phyloP scores from a whole-genome alignment of 441 rosid species.

The Mallotus japonicus region DNA sequence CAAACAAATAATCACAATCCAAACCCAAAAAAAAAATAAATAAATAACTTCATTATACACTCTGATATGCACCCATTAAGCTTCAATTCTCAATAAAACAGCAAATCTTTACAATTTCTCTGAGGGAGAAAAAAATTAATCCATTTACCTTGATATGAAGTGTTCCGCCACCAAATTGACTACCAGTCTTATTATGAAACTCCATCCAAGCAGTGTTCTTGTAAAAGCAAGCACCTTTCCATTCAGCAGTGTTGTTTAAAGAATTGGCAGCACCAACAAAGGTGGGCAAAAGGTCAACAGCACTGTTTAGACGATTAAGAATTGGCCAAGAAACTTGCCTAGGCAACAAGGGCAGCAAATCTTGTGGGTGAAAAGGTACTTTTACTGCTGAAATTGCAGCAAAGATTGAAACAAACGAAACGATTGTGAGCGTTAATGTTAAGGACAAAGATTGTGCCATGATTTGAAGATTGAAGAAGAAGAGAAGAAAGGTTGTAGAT shows the following conservation, averaged over 20 bases:
- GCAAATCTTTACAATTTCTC: not conserved
- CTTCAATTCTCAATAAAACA: not conserved
- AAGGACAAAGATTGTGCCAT: conserved; percentile 11
- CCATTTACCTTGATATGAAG: conserved; percentile 73
- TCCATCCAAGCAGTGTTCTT: conserved; percentile 82
- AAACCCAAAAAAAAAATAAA: not conserved
- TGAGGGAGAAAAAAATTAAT: not conserved
- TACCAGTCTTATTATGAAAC: conserved; percentile 71
- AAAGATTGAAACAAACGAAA: not conserved
- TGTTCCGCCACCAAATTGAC: conserved; percentile 88
- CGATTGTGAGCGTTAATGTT: not conserved
- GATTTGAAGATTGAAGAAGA: not conserved
- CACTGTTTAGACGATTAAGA: conserved; percentile 51
- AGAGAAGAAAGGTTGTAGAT: not conserved
- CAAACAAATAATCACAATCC: no score
- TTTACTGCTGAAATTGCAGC: conserved; percentile 6
- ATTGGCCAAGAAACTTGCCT: conserved; percentile 76
- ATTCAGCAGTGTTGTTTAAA: conserved; percentile 37
- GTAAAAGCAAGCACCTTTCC: conserved; percentile 95
- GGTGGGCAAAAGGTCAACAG: conserved; percentile 73
- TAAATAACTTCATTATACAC: not conserved
- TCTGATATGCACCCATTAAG: not conserved
- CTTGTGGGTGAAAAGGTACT: conserved; percentile 68
- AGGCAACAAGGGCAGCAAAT: conserved; percentile 70
- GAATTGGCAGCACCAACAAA: conserved; percentile 83